These are phyloP conservation scores for Yamadazyma conglobata DNA, from an alignment of 1,139 yeast species.

Conservation along the genomic window DNA sequence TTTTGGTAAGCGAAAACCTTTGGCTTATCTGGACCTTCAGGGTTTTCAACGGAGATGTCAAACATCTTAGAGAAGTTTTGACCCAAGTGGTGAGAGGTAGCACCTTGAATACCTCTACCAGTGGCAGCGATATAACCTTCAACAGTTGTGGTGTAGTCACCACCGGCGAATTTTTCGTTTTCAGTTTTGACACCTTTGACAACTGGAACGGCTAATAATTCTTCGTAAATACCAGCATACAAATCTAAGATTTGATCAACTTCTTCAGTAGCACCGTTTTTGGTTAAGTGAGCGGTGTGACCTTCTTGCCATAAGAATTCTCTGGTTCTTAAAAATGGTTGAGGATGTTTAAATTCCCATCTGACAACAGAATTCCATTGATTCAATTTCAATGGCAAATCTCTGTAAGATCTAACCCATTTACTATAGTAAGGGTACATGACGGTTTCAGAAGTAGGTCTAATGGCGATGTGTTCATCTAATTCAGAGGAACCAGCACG, in stretches of 20 bases:
- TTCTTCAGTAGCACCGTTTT: slow-evolving; percentile 76
- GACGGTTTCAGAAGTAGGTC: slow-evolving; percentile 99
- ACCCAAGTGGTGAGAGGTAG: slow-evolving; percentile 96
- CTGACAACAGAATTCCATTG: slow-evolving; percentile 99
- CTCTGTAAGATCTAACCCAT: slow-evolving; percentile 98
- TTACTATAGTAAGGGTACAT: slow-evolving; percentile 99
- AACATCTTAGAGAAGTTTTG: slow-evolving; percentile 99
- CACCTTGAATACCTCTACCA: slow-evolving; percentile 99
- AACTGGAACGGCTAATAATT: slow-evolving; percentile 95
- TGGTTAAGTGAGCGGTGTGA: slow-evolving; percentile 91
- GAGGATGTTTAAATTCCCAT: slow-evolving; percentile 99
- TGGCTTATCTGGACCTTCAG: slow-evolving; percentile 84
- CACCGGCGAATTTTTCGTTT: slow-evolving; percentile 98
- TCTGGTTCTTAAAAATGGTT: slow-evolving; percentile 97
- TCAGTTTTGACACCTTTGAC: slow-evolving; percentile 94
- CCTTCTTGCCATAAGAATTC: slow-evolving; percentile 99
- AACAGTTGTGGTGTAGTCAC: slow-evolving; percentile 88
- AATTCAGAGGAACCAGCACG: slow-evolving; percentile 90
- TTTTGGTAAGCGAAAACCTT: slow-evolving; percentile 90
- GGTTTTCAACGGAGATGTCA: slow-evolving; percentile 91
- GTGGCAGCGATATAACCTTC: slow-evolving; percentile 98
- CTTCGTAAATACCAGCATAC: slow-evolving; percentile 82
- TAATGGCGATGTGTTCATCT: slow-evolving; percentile 97
- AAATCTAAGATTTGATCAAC: slow-evolving; percentile 82
- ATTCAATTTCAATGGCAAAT: slow-evolving; percentile 90